A percentile compares a stretch with the other conserved stretches of the same genome.
phyloP scores from a whole-genome alignment of 2,329 filamentous ascomycete species.

The Dryadomyces quercivorus region DNA sequence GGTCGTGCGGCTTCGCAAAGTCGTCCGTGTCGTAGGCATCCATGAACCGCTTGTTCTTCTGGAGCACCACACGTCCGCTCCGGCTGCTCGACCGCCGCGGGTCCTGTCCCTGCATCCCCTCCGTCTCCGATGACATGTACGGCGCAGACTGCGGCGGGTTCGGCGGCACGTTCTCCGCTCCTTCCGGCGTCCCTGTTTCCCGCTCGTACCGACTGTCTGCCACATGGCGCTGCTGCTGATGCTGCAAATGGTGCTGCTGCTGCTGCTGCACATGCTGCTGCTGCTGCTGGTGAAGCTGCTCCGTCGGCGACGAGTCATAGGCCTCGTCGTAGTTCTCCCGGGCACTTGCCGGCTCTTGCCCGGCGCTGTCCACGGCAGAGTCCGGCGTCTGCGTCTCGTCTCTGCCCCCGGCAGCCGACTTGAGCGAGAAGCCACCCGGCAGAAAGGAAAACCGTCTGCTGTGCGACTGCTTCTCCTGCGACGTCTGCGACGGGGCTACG shows the following conservation, averaged over 20 bases:
- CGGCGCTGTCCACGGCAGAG: constrained; percentile 40
- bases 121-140: constrained; percentile 29
- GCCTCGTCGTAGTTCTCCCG: constrained; percentile 16
- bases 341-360: constrained; percentile 29
- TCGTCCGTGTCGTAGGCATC: constrained; percentile 77
- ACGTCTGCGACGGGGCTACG: constrained; percentile 42
- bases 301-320: constrained; percentile 11
- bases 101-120: constrained; percentile 30
- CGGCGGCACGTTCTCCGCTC: constrained; percentile 28
- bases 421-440: constrained; percentile 50
- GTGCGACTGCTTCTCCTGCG: constrained; percentile 37
- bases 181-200: constrained; percentile 17
- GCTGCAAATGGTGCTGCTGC: background rate
- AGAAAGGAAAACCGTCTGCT: constrained; percentile 60
- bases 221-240: background rate
- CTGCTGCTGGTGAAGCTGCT: constrained; percentile 1
- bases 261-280: constrained; percentile 4
- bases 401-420: constrained; percentile 48
- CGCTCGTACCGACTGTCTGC: constrained; percentile 4
- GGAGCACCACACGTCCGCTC: constrained; percentile 42
- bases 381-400: constrained; percentile 30
- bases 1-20: constrained; percentile 42
- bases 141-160: constrained; percentile 30
- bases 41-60: constrained; percentile 80
- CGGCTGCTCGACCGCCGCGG: constrained; percentile 24